Evolutionary conservation across 2,329 filamentous ascomycete species (phyloP).

Genomic region (Endocalyx cinctus): DNA sequence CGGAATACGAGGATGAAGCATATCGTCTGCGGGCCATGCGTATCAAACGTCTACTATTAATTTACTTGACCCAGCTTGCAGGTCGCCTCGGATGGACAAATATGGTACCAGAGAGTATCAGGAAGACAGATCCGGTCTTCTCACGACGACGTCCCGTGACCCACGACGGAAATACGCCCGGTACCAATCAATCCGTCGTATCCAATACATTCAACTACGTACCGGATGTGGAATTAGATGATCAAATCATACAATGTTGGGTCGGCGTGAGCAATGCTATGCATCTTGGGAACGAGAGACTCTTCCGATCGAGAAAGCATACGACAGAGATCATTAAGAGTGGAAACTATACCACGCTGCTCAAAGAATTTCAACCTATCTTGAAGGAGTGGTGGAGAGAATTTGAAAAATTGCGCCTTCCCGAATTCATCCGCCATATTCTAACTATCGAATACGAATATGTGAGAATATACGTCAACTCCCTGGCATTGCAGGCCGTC

Average conservation of each 20-base stretch:
- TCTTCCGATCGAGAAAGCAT: conserved; percentile 83
- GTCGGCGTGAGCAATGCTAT: conserved; percentile 88
- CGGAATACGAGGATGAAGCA: conserved; percentile 68
- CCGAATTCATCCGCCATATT: conserved; percentile 66
- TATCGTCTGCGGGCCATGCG: conserved; percentile 75
- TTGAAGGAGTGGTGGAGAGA: conserved; percentile 75
- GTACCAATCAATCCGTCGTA: conserved; percentile 51
- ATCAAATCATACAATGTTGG: conserved; percentile 82
- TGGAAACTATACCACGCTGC: conserved; percentile 74
- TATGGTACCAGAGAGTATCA: conserved; percentile 73
- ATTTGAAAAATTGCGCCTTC: conserved; percentile 72
- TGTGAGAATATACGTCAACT: conserved; percentile 91
- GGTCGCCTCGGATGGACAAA: conserved; percentile 88
- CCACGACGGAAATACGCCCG: conserved; percentile 55
- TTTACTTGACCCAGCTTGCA: conserved; percentile 91
- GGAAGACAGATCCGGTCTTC: conserved; percentile 54
- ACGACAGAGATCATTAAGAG: conserved; percentile 86
- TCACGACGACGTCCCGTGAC: conserved; percentile 45
- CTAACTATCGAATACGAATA: conserved; percentile 95
- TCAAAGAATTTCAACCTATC: conserved; percentile 77
- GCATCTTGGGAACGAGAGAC: conserved; percentile 80
- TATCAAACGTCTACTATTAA: conserved; percentile 79
- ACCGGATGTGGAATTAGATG: conserved; percentile 61
- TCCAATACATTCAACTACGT: conserved; percentile 62
- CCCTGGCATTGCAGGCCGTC: conserved; percentile 86